phyloP scores from a whole-genome alignment of 2,329 filamentous ascomycete species.

The Pseudocercospora macadamiae region DNA sequence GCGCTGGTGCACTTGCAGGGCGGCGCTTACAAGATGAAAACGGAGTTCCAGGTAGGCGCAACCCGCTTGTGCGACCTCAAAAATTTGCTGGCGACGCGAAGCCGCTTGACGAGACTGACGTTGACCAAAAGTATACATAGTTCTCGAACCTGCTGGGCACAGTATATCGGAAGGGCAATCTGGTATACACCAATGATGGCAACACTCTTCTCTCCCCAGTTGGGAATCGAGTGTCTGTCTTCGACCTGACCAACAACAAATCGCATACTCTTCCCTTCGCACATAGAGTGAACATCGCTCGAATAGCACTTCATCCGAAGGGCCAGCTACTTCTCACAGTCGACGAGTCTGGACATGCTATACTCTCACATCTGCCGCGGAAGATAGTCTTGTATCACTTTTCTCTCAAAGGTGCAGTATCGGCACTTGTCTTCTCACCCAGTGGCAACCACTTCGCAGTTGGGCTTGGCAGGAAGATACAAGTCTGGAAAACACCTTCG shows the following conservation, averaged over 20 bases:
- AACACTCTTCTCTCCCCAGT: conserved; percentile 94
- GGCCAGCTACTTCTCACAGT: conserved; percentile 91
- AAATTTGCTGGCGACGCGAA: conserved; percentile 7
- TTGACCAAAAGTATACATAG: conserved; percentile 54
- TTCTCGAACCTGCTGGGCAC: conserved; percentile 98
- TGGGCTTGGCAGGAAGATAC: conserved; percentile 80
- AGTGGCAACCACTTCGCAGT: conserved; percentile 90
- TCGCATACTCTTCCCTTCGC: conserved; percentile 86
- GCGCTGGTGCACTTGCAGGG: not conserved
- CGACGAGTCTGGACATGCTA: conserved; percentile 91
- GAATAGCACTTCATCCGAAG: conserved; percentile 83
- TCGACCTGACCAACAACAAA: conserved; percentile 93
- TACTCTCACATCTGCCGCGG: conserved; percentile 86
- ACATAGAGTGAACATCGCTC: conserved; percentile 89
- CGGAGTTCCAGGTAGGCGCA: conserved; percentile 83
- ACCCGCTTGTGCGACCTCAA: conserved; percentile 10
- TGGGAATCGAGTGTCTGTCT: conserved; percentile 92
- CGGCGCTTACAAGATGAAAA: conserved; percentile 73
- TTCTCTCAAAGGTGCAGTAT: conserved; percentile 83
- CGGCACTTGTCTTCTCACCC: conserved; percentile 85
- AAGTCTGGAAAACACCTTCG: conserved; percentile 95
- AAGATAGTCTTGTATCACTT: conserved; percentile 91
- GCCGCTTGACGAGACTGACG: conserved; percentile 15
- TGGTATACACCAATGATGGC: conserved; percentile 95
- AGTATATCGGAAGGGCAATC: conserved; percentile 93